phyloP scores from a whole-genome alignment of 805 yeast species.

The Komagataella kurtzmanii region DNA sequence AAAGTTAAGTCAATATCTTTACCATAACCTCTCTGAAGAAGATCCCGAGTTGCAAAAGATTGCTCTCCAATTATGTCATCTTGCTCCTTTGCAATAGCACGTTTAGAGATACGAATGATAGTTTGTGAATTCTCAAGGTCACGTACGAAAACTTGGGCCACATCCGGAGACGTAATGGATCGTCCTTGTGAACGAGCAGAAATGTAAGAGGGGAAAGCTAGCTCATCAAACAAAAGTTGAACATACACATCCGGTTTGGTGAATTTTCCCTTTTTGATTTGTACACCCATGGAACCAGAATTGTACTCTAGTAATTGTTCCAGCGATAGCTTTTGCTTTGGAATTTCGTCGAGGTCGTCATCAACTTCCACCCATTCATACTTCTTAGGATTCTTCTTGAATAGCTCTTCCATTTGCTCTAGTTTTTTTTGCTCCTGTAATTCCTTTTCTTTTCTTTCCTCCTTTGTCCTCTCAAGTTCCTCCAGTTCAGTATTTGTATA shows the following conservation, averaged over 20 bases:
- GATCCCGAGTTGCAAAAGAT: constrained; percentile 33
- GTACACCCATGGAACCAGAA: constrained; percentile 50
- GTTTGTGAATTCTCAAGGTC: constrained; percentile 52
- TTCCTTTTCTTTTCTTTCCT: constrained; percentile 20
- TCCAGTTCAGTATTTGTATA: constrained; percentile 43
- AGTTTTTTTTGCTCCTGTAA: constrained; percentile 28
- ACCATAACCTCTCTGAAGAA: constrained; percentile 35
- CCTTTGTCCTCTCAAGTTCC: constrained; percentile 25
- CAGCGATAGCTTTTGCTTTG: constrained; percentile 32
- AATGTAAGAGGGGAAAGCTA: constrained; percentile 41
- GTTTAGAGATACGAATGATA: constrained; percentile 43
- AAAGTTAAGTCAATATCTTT: constrained; percentile 32
- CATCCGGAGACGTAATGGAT: constrained; percentile 26
- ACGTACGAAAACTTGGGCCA: constrained; percentile 51
- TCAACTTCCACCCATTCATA: constrained; percentile 46
- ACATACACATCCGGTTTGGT: constrained; percentile 34
- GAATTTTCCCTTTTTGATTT: constrained; percentile 35
- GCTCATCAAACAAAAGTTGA: constrained; percentile 55
- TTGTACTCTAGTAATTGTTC: constrained; percentile 39
- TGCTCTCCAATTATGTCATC: constrained; percentile 40
- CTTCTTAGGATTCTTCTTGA: constrained; percentile 41
- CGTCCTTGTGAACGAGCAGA: constrained; percentile 35
- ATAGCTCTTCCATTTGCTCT: constrained; percentile 33
- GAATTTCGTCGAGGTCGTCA: constrained; percentile 22
- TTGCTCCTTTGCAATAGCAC: constrained; percentile 28